Evolutionary conservation across 352 stramenopile genomes (phyloP).

Genomic region (Globisporangium recalcitrans): DNA sequence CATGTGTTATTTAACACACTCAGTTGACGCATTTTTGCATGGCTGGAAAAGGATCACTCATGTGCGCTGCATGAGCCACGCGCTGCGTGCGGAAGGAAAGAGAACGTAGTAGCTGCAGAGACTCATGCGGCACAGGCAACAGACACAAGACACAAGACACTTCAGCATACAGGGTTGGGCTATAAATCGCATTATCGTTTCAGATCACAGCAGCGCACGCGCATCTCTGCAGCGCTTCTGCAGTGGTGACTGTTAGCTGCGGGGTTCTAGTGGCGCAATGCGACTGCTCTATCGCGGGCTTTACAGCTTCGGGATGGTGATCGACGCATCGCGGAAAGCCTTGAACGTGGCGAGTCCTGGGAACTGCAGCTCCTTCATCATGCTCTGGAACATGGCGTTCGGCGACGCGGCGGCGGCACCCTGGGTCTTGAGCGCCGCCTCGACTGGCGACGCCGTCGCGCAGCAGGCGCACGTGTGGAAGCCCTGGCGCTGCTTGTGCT

Average conservation of each 20-base stretch:
- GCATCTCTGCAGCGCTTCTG: background rate
- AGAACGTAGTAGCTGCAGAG: background rate
- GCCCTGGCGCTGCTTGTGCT: conserved; percentile 93
- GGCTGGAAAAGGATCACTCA: conserved; percentile 6
- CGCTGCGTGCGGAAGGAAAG: background rate
- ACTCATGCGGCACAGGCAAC: background rate
- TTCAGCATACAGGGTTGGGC: background rate
- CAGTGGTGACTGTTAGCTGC: background rate
- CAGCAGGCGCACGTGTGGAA: conserved; percentile 72
- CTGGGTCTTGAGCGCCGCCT: conserved; percentile 17
- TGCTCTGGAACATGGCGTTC: conserved; percentile 90
- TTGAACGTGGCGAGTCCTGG: conserved; percentile 70
- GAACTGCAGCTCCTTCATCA: conserved; percentile 94
- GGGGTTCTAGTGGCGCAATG: conserved; percentile 3
- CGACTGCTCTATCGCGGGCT: conserved; percentile 4
- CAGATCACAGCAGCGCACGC: background rate
- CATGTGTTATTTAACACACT: conserved; percentile 1
- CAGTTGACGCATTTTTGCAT: background rate
- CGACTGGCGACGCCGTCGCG: conserved; percentile 20
- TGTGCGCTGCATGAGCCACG: background rate
- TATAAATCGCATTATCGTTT: conserved; percentile 11
- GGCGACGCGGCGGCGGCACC: conserved; percentile 51
- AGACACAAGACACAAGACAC: background rate
- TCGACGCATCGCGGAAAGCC: conserved; percentile 66
- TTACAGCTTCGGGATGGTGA: conserved; percentile 67